Base-by-base conservation (phyloP, 768 basidiomycete species). In the Peribolospora baueri region DNA sequence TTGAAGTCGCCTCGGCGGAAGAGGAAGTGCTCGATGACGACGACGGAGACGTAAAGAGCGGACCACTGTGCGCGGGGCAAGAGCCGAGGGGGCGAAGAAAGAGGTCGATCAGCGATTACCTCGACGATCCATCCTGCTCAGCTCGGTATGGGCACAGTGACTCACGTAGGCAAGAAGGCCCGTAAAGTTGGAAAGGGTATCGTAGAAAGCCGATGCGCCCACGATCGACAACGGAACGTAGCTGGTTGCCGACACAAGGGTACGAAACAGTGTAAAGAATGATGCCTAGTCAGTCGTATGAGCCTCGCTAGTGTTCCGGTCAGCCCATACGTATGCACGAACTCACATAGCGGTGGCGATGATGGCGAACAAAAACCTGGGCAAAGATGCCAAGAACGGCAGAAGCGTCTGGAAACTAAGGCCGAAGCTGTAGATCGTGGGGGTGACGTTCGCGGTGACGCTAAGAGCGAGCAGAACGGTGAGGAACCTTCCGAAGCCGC, bases 381-480 rank as follows among this genome's bases (percentile, higher is more conserved):
- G 82, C 5, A 83, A 71, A 56, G 63, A 67, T 8, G 72, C 69
- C 42, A 78, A 70, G 46, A 68, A 70, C 0, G 82, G 81, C 4
- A 81, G 64, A 61, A 79, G 72, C 1, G 80, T 72, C 63, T 86
- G 84, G 59, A 83, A 70, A 63, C 76, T 79, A 56, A 86, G 72
- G 59, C 78, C 76, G 56, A 81, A 75, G 48, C 80, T 83, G 66
- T 93, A 93, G 58, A 86, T 78, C 5, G 82, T 81, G 3, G 79
- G 76, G 1, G 83, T 81, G 48, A 84, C 80, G 68, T 87, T 88
- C 3, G 76, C 82, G 2, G 78, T 77, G 9, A 84, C 77, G 56
- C 78, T 79, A 40, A 88, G 67, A n/a, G 79, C 76, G 59, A 86
- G 71, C 54, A 87, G 63, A 38, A 81, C 80, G 0, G 79, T 71